Evolutionary conservation across 1,139 yeast species (phyloP).

Genomic region (Saccharomyces hybrid): DNA sequence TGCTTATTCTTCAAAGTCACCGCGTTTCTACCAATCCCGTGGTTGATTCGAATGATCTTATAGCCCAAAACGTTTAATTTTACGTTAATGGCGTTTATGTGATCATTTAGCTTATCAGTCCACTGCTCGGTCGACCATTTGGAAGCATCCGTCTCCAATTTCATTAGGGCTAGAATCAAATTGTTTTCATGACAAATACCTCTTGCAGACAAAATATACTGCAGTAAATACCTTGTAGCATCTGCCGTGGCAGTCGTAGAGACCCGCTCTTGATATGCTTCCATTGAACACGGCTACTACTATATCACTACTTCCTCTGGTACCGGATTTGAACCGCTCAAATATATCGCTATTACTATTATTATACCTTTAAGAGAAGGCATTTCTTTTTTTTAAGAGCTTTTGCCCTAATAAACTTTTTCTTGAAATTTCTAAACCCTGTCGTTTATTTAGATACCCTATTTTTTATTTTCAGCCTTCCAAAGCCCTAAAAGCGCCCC

Average conservation of each 20-base stretch:
- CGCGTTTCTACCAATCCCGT: conserved; percentile 21
- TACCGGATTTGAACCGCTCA: not conserved
- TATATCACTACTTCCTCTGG: not conserved
- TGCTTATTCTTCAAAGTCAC: conserved; percentile 7
- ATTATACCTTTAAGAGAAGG: not conserved
- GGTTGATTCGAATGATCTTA: conserved; percentile 19
- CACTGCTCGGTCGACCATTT: conserved; percentile 9
- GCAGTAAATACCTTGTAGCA: conserved; percentile 17
- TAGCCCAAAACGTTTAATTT: conserved; percentile 19
- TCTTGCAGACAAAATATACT: conserved; percentile 20
- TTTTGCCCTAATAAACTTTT: too few species aligned
- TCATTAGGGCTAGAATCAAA: conserved; percentile 17
- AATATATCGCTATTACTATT: not conserved
- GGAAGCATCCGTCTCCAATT: conserved; percentile 9
- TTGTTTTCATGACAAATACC: conserved; percentile 25
- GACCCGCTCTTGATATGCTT: not conserved
- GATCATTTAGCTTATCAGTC: conserved; percentile 11
- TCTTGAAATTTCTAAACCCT: not conserved
- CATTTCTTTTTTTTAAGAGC: not conserved
- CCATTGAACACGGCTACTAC: not conserved
- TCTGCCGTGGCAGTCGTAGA: conserved; percentile 4
- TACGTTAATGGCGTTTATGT: conserved; percentile 19
- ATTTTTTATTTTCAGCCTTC: not conserved
- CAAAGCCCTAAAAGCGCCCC: not conserved
- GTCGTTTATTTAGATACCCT: not conserved